Evolutionary conservation across 2,329 filamentous ascomycete genomes (phyloP), one percentile per base, ranked within the genome.

Genomic region (Chalaropsis thielavioides): DNA sequence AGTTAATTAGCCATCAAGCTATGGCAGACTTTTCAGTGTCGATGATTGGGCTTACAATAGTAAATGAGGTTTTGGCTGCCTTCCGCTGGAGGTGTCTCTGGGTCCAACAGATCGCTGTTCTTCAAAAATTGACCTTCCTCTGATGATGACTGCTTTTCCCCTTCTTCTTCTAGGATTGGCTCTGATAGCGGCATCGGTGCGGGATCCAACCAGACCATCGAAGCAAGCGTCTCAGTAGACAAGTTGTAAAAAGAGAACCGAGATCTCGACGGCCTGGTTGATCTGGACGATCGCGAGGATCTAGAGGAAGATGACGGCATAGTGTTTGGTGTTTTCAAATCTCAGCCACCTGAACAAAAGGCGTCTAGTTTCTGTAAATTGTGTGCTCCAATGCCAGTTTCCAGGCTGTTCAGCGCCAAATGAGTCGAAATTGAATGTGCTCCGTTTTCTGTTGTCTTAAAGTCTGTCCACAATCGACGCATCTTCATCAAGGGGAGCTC

Each of bases 131-230:
- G 69, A 17, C 77, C 75, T 8, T 75, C 72, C 74, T 73, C 40
- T 77, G 72, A 27, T 43, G 72, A 7, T 43, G 61, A 15, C 64
- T 74, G 81, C 65, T 80, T 78, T 67, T 84, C 80, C 59, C 74
- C 70, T 60, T 75, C 73, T 17, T 72, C 80, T 66, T 75, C 73
- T 19, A 72, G 80, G 64, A 86, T 71, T 1, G 77, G 74, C 44
- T 75, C 75, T 31, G 82, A 87, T 54, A 95, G 89, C 0, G 91
- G 92, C 24, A 95, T 89, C 0, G 91, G 92, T 22, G 85, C 85
- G 2, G 92, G 92, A 63, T 95, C 91, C 68, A 96, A 79, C 72
- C 92, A 84, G 62, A 87, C 81, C 66, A 96, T 81, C 51, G 87
- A 87, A 66, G 65, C 65, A 38, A 67, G 31, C 10, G 65, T 64